These are phyloP conservation scores for Phytophthora cryptogea DNA, from an alignment of 352 stramenopile genomes.

Conservation along the genomic window DNA sequence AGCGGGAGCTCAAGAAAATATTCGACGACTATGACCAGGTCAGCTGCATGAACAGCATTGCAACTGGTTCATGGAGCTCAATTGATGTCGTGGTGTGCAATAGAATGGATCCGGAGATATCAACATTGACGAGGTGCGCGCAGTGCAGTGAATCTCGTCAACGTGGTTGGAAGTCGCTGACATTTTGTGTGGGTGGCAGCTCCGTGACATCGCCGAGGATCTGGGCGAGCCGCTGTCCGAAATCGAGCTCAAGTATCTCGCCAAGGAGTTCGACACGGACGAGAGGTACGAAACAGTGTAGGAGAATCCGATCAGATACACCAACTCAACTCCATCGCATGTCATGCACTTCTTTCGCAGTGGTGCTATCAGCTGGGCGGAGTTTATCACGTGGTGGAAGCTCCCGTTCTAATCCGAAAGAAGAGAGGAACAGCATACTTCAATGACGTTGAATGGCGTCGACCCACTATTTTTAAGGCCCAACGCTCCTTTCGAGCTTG, in stretches of 20 bases:
- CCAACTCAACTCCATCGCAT: slow-evolving; percentile 14
- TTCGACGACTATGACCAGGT: slow-evolving; percentile 82
- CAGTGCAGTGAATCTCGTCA: background rate
- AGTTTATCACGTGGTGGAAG: slow-evolving; percentile 87
- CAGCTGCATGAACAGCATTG: background rate
- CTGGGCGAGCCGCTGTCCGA: slow-evolving; percentile 76
- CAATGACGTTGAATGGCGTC: slow-evolving; percentile 18
- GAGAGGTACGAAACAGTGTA: slow-evolving; percentile 41
- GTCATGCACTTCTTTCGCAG: slow-evolving; percentile 32
- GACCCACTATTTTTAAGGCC: slow-evolving; percentile 26
- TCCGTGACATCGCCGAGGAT: slow-evolving; percentile 77
- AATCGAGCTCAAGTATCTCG: slow-evolving; percentile 69
- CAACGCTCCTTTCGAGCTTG: slow-evolving; percentile 25
- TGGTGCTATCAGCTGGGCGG: slow-evolving; percentile 65
- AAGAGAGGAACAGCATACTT: slow-evolving; percentile 3
- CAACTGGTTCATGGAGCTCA: background rate
- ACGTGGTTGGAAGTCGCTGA: background rate
- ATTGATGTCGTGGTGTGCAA: background rate
- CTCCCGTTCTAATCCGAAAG: slow-evolving; percentile 50
- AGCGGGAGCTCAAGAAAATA: slow-evolving; percentile 74
- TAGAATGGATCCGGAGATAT: slow-evolving; percentile 75
- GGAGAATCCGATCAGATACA: background rate
- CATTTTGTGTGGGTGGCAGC: slow-evolving; percentile 22
- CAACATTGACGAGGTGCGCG: slow-evolving; percentile 62
- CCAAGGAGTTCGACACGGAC: slow-evolving; percentile 74